These are phyloP conservation scores for Tricholoma sp. DNA, from an alignment of 768 basidiomycete genomes.

Conservation along the genomic window DNA sequence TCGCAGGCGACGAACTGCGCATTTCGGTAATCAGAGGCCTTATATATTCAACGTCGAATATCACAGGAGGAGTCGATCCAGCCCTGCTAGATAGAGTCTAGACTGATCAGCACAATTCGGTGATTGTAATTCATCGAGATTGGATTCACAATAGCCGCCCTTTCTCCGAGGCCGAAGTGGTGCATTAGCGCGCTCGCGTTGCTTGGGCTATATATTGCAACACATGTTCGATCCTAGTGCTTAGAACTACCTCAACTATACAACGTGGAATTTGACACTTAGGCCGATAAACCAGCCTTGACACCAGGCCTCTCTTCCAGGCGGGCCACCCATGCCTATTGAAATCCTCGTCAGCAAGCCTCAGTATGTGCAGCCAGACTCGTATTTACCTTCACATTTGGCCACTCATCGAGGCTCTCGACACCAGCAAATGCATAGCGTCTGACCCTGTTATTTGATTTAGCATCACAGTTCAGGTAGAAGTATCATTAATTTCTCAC, in stretches of 20 bases:
- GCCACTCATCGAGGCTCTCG: slow-evolving; percentile 14
- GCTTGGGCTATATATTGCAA: too few relatives aligned
- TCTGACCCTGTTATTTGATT: slow-evolving; percentile 43
- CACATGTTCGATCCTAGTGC: too few relatives aligned
- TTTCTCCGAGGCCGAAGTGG: too few relatives aligned
- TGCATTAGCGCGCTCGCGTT: too few relatives aligned
- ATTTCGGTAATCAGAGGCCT: too few relatives aligned
- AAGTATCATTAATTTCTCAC: slow-evolving; percentile 26
- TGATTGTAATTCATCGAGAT: too few relatives aligned
- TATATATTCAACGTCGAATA: too few relatives aligned
- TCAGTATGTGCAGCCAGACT: not conserved
- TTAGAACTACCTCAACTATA: not conserved
- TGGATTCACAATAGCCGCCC: too few relatives aligned
- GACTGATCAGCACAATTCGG: too few relatives aligned
- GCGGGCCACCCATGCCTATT: slow-evolving; percentile 12
- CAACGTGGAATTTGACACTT: not conserved
- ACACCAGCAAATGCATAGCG: slow-evolving; percentile 36
- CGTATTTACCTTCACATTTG: slow-evolving; percentile 14
- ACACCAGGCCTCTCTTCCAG: slow-evolving; percentile 8
- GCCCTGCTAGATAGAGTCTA: too few relatives aligned
- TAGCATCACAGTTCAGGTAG: not conserved
- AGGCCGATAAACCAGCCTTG: not conserved
- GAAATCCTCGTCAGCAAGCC: not conserved
- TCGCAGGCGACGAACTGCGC: too few relatives aligned
- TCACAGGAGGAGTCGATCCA: too few relatives aligned